Base-by-base conservation (phyloP, 139 green algal genomes). In the Closterium sp. region DNA sequence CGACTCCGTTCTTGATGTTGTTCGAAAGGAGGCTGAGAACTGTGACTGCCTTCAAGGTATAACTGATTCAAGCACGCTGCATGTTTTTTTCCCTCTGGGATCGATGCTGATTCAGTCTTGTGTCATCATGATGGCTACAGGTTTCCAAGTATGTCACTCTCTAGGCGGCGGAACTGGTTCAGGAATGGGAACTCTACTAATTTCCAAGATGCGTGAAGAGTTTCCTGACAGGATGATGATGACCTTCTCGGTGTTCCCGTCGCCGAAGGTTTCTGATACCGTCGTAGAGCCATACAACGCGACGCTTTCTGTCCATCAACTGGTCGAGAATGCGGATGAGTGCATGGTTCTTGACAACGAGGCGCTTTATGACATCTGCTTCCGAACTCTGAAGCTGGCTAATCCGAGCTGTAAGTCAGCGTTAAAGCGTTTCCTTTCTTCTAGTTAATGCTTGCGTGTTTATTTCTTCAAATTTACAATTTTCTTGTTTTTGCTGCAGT, bases 241-340 rank as follows among this genome's bases (percentile, higher is more conserved):
- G 62, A 99, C 98, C 92, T 99, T 99, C 96, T 99, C 98, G 4
- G 98, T 99, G 27, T 98, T 99, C 91, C 98, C 98, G 27, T 99
- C 97, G 85, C 98, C 98, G 92, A 99, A 99, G 96, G 96, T 99
- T 95, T 99, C 98, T 34, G 98, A 99, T 96, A 99, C 98, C 17
- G 98, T 99, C 34, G 98, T 99, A 86, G 98, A 99, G 97, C 98
- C 98, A 86, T 99, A 99, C 97, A 99, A 99, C 94, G 98, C 98
- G 92, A 99, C 98, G 45, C 96, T 99, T 87, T 99, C 98, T 27
- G 98, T 99, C 13, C 98, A 99, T 95, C 98, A 99, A 96, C 95
- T 99, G 95, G 98, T 99, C 85, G 98, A 99, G 97, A 99, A 99
- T 92, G 98, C 98, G 32, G 98, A 99, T 89, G 98, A 99, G 97